Evolutionary conservation across 805 yeast species (phyloP), one percentile per base, ranked within the genome.

Genomic region (Kluyveromyces wickerhamii): DNA sequence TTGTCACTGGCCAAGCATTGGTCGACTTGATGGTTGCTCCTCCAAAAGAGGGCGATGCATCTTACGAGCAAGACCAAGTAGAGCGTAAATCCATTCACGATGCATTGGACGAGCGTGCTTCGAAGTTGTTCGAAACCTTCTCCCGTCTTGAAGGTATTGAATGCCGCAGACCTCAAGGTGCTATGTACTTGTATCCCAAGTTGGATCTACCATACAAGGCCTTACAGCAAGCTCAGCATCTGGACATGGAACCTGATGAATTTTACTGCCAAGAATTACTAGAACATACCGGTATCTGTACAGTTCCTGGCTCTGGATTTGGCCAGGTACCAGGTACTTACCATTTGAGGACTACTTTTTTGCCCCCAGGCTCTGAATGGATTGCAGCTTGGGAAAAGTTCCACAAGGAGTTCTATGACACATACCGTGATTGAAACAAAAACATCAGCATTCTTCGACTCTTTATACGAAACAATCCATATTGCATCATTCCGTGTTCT

Each of bases 251-350:
- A 28, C 80, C 94, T 14, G 98, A 92, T 58, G 96, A 83, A 57
- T 75, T 82, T 44, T 92, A 92, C 65, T 88, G 96, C 60, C 68
- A 80, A 54, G 79, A 80, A 47, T 66, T 92, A 39, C 69, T 92
- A 45, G 89, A 89, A 44, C 59, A 64, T 30, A 87, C 98, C 5
- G 99, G 99, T 48, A 86, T 92, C 41, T 92, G 99, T 62, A 85
- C 94, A 28, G 94, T 92, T 42, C 97, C 99, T 20, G 99, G 98
- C 26, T 77, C 86, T 21, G 99, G 99, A 0, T 92, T 92, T 51
- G 96, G 97, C 21, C 98, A 92, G 63, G 80, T 69, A 31, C 78
- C 77, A 31, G 94, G 86, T 14, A 87, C 96, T 4, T 81, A 70
- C 64, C 99, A 92, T 56, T 71, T 92, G 49, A 79, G 99, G 69